Evolutionary conservation across 768 basidiomycete genomes (phyloP).

Genomic region (Inosperma sp.): DNA sequence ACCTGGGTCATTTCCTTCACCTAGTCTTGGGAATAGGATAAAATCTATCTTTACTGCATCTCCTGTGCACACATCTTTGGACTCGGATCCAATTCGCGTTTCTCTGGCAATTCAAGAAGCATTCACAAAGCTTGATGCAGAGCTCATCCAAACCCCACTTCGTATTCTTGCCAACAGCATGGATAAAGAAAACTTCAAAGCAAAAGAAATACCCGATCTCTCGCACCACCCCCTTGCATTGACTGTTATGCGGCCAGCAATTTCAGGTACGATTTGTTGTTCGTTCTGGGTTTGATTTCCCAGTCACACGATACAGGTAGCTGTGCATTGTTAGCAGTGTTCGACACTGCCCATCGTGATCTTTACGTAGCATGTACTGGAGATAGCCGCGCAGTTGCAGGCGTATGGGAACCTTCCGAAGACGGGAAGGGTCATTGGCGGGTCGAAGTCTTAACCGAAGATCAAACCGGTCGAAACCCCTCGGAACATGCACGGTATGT

Average conservation of each 20-base stretch:
- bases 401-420: conserved; percentile 71
- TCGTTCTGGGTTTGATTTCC: conserved; percentile 1
- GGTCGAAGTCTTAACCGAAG: conserved; percentile 91
- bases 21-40: conserved; percentile 33
- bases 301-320: conserved; percentile 54
- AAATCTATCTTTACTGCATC: conserved; percentile 36
- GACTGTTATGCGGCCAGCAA: conserved; percentile 73
- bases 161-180: conserved; percentile 60
- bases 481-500: conserved; percentile 77
- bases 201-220: conserved; percentile 55
- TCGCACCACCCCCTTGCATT: conserved; percentile 67
- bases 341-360: conserved; percentile 79
- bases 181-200: conserved; percentile 46
- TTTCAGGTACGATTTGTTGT: conserved; percentile 52
- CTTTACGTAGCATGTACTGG: conserved; percentile 91
- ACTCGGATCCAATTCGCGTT: conserved; percentile 48
- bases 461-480: conserved; percentile 91
- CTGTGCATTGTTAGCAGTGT: conserved; percentile 83
- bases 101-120: conserved; percentile 69
- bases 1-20: conserved; percentile 26
- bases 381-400: conserved; percentile 93
- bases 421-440: conserved; percentile 77
- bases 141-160: conserved; percentile 76
- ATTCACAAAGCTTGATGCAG: conserved; percentile 79
- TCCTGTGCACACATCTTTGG: conserved; percentile 22